Percentiles rank a stretch among this genome's conserved stretches.
Evolutionary conservation across 768 basidiomycete species (phyloP).

Genomic region (Boletus pseudopeckii): DNA sequence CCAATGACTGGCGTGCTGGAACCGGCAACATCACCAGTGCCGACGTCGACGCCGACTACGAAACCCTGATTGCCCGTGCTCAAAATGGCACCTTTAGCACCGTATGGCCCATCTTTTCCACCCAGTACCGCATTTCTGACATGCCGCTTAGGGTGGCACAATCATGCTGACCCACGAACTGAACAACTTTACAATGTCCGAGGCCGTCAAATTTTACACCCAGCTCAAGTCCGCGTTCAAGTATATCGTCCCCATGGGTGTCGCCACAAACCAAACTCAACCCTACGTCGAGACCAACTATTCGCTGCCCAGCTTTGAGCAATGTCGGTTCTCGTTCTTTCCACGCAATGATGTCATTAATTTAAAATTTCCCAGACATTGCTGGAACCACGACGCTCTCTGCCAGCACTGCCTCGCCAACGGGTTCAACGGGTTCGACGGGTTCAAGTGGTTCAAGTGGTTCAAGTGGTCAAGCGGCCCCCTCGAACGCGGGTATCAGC

Average conservation of each 20-base stretch:
- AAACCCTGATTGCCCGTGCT: conserved; percentile 47
- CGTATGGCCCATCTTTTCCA: conserved; percentile 24
- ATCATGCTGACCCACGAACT: conserved; percentile 59
- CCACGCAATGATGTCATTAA: neutral
- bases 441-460: too few species aligned
- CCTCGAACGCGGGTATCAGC: conserved; percentile 3
- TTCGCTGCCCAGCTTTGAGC: conserved; percentile 39
- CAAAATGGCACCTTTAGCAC: conserved; percentile 39
- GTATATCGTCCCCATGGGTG: conserved; percentile 51
- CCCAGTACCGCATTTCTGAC: neutral
- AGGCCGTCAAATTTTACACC: conserved; percentile 51
- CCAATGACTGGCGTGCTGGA: conserved; percentile 70
- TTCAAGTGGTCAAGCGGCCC: neutral
- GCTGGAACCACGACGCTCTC: conserved; percentile 24
- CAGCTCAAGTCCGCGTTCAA: conserved; percentile 44
- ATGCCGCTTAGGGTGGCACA: conserved; percentile 38
- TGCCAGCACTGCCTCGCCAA: neutral
- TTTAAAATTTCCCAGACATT: conserved; percentile 20
- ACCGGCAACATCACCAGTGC: conserved; percentile 41
- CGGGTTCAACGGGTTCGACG: too few species aligned
- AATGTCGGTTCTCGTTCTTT: conserved; percentile 35
- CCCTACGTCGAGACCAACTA: conserved; percentile 51
- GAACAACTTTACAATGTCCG: conserved; percentile 59
- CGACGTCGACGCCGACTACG: conserved; percentile 51
- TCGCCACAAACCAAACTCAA: conserved; percentile 47